These are phyloP conservation scores for Phytophthora cryptogea DNA, from an alignment of 352 stramenopile species.

Conservation along the genomic window DNA sequence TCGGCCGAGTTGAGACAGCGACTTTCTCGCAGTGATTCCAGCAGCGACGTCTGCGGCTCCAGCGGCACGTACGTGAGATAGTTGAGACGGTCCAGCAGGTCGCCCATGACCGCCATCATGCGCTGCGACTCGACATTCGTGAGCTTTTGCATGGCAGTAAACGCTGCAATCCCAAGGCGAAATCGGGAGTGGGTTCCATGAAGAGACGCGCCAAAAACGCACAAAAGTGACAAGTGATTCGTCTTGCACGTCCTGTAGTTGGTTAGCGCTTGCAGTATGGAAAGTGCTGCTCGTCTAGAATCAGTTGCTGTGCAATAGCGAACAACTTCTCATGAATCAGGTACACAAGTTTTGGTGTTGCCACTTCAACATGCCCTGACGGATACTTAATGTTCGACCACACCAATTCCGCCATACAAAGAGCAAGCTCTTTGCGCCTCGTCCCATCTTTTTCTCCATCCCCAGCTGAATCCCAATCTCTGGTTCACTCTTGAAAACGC, in stretches of 20 bases:
- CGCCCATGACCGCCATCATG: conserved; percentile 88
- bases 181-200: conserved; percentile 7
- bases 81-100: conserved; percentile 84
- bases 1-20: conserved; percentile 62
- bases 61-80: conserved; percentile 86
- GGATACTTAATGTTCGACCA: conserved; percentile 1
- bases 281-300: neutral
- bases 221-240: neutral
- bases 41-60: conserved; percentile 55
- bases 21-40: conserved; percentile 63
- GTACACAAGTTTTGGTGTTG: too few relatives aligned
- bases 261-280: too few relatives aligned
- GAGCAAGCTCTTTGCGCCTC: neutral
- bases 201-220: conserved; percentile 13
- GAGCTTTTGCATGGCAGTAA: conserved; percentile 77
- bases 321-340: too few relatives aligned
- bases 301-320: too few relatives aligned
- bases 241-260: too few relatives aligned
- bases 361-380: conserved; percentile 8
- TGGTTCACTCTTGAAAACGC: conserved; percentile 31
- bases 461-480: conserved; percentile 10
- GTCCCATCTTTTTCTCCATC: conserved; percentile 11
- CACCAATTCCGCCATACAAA: conserved; percentile 4
- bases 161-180: neutral
- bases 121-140: conserved; percentile 89